A percentile compares a stretch with the other conserved stretches of the same genome.
Conservation (phyloP, 306 rosid species). For the Citrullus colocynthis region DNA sequence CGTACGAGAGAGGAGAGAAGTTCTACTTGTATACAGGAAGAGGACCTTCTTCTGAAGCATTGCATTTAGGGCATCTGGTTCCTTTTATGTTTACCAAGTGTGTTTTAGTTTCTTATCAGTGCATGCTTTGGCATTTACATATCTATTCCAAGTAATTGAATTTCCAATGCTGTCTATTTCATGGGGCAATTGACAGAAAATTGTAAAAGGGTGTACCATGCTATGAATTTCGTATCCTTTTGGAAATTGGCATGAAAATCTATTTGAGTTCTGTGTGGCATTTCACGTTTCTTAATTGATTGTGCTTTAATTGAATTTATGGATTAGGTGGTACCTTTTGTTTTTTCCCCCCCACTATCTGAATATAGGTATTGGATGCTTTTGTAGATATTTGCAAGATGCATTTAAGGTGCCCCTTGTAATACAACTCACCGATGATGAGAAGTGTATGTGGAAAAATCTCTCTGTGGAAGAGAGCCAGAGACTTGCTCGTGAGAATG, state of each 20-base stretch:
- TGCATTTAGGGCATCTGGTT: conserved; percentile 84
- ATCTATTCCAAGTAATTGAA: background rate
- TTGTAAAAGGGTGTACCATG: background rate
- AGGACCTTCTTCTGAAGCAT: conserved; percentile 87
- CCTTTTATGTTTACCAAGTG: conserved; percentile 93
- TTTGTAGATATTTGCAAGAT: conserved; percentile 82
- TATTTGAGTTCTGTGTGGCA: background rate
- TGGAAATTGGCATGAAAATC: background rate
- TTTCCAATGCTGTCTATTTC: background rate
- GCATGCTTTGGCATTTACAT: background rate
- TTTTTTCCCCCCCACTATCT: background rate
- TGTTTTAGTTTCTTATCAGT: conserved; percentile 11
- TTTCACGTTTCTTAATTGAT: background rate
- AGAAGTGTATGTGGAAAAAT: conserved; percentile 86
- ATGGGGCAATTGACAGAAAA: background rate
- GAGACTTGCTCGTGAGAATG: conserved; percentile 83
- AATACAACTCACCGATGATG: conserved; percentile 90
- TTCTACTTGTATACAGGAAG: conserved; percentile 87
- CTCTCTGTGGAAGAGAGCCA: conserved; percentile 61
- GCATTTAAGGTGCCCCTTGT: conserved; percentile 91
- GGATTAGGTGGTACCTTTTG: background rate
- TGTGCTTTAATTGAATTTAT: background rate
- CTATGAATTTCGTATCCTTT: background rate
- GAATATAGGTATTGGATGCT: conserved; percentile 2
- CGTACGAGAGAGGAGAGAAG: conserved; percentile 62